Base-by-base conservation (phyloP, 768 basidiomycete genomes). In the Clitopilus passeckerianus region DNA sequence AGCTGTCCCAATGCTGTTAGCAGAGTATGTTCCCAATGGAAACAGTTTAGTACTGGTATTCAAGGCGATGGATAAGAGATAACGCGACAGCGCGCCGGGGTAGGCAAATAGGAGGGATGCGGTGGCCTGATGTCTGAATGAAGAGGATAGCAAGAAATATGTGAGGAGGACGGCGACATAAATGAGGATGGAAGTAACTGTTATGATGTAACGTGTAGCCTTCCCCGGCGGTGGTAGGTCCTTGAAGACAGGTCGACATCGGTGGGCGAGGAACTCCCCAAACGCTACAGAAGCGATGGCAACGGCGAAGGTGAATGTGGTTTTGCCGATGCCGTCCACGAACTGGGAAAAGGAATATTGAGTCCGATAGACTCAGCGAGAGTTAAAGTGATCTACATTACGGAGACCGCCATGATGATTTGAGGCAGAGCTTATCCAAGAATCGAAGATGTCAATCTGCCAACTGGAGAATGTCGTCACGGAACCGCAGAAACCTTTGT, bases 401-500 rank as follows among this genome's bases (percentile, higher is more conserved):
- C 83, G 77, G 33, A 98, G 77, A 56, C 91, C 86, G 54, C 80
- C 77, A 53, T 89, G 82, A 57, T 78, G 69, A 53, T 78, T 80
- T 9, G 76, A 71, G 34, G 76, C 75, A 2, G 80, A 72, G 69
- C 98, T 93, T 0, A 89, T 77, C 86, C 95, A 98, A 0, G 93
- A 90, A 57, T 80, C 72, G 67, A 96, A 98, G 0, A 93, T 73
- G 61, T 95, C 92, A 9, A 91, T 69, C 72, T 98, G 93, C 97
- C 97, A 98, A 35, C 87, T 84, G 15, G 95, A 97, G 76, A 98
- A 98, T 1, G 95, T 98, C 9, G 97, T 99, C 65, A 98, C 73
- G 1, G 93, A 96, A 2, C 96, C 97, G 68, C 97, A 98, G 71
- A 98, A 93, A 14, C 93, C 95, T 89, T 43, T n/a, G 59, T 57